phyloP scores from a whole-genome alignment of 345 rosid species.

The Iberis pinnata region DNA sequence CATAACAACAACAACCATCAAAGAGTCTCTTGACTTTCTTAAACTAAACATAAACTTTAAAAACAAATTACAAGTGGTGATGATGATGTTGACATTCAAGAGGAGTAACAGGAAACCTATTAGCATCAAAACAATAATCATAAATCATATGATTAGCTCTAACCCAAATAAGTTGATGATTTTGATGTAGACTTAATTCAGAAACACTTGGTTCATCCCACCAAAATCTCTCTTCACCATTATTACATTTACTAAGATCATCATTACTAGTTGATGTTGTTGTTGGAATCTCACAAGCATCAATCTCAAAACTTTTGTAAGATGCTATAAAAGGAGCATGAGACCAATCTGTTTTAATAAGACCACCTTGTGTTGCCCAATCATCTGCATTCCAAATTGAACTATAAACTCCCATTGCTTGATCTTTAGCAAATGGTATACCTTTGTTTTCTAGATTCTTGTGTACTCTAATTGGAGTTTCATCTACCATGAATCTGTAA shows the following conservation, averaged over 20 bases:
- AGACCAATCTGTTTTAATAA: conserved; percentile 88
- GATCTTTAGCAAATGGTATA: conserved; percentile 84
- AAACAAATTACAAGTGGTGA: conserved; percentile 45
- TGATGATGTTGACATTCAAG: conserved; percentile 92
- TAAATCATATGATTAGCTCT: conserved; percentile 82
- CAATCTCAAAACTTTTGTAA: conserved; percentile 67
- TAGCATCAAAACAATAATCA: conserved; percentile 67
- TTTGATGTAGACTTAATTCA: conserved; percentile 75
- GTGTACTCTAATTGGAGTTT: conserved; percentile 73
- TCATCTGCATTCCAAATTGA: conserved; percentile 99
- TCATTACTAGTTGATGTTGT: too few relatives aligned
- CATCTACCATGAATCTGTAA: conserved; percentile 82
- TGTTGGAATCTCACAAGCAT: conserved; percentile 69
- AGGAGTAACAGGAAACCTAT: conserved; percentile 75
- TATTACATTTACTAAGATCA: conserved; percentile 47
- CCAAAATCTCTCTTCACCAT: conserved; percentile 60
- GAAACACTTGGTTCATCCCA: conserved; percentile 85
- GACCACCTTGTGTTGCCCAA: conserved; percentile 99
- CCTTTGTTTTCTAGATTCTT: conserved; percentile 82
- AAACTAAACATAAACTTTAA: background rate
- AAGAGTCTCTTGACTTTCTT: conserved; percentile 15
- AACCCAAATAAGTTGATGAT: conserved; percentile 94
- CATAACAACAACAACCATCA: conserved; percentile 20
- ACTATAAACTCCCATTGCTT: conserved; percentile 94
- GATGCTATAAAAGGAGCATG: conserved; percentile 91